phyloP scores from a whole-genome alignment of 345 rosid genomes.

The Sonneratia alba region DNA sequence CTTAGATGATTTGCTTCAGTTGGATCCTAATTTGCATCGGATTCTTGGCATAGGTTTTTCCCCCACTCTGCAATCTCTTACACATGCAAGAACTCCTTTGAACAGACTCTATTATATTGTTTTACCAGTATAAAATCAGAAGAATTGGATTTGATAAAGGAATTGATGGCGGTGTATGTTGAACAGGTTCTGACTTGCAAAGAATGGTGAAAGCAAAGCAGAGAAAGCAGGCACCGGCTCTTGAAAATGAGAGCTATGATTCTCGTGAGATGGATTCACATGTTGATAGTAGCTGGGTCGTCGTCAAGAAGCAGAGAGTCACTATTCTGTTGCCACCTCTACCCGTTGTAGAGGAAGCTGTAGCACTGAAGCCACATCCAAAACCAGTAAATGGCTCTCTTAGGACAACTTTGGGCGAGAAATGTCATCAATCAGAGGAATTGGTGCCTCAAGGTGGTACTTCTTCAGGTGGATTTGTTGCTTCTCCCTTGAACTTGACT shows the following conservation, averaged over 20 bases:
- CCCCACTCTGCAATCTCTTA: background rate
- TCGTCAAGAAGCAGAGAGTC: constrained; percentile 18
- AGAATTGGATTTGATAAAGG: background rate
- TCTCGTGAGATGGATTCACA: background rate
- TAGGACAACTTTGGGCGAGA: background rate
- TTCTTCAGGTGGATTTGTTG: background rate
- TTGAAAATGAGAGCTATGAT: background rate
- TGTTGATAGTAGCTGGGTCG: constrained; percentile 12
- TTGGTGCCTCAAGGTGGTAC: background rate
- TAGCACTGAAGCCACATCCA: constrained; percentile 1
- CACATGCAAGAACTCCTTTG: background rate
- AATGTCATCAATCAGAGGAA: background rate
- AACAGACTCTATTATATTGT: background rate
- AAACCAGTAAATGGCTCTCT: background rate
- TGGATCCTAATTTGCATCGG: background rate
- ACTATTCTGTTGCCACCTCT: constrained; percentile 15
- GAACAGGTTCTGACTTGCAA: background rate
- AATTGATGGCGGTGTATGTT: background rate
- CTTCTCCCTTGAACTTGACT: constrained; percentile 1
- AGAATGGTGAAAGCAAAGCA: constrained; percentile 2
- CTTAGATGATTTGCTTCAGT: background rate
- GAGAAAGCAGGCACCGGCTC: background rate
- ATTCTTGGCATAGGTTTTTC: background rate
- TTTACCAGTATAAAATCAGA: background rate
- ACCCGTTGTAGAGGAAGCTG: constrained; percentile 7